A percentile compares a stretch with the other conserved stretches of the same genome.
Conservation (phyloP, 139 green algal genomes). For the Chlamydomonas eustigma region DNA sequence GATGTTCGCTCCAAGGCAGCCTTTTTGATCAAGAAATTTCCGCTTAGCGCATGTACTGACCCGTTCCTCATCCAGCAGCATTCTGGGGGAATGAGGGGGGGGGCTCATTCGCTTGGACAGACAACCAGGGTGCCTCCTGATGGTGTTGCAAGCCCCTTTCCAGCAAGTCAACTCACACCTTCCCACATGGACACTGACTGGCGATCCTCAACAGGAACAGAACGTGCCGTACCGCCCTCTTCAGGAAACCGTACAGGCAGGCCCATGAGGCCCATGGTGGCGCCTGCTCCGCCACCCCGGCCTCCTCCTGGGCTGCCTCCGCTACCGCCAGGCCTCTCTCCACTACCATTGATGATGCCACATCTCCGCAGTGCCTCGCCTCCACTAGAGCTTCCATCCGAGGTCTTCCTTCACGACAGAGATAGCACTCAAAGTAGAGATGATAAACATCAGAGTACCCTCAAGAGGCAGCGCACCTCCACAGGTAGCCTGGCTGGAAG, state of each 20-base stretch:
- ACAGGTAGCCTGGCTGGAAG: too few species aligned
- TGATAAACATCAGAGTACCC: background rate
- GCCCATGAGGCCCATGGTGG: background rate
- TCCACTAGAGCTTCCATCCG: too few species aligned
- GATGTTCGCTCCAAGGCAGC: constrained; percentile 59
- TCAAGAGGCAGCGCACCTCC: background rate
- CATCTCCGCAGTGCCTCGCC: background rate
- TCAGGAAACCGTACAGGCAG: background rate
- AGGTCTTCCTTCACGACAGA: too few species aligned
- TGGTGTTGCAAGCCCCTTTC: too few species aligned
- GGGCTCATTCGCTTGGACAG: background rate
- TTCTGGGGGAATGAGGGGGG: background rate
- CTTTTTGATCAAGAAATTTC: constrained; percentile 59
- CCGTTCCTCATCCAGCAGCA: constrained; percentile 13
- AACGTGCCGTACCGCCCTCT: too few species aligned
- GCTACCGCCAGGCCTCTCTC: constrained; percentile 5
- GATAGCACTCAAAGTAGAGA: too few species aligned
- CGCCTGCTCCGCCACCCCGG: background rate
- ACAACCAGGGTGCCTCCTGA: too few species aligned
- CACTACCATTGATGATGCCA: background rate
- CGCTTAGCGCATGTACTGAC: constrained; percentile 38
- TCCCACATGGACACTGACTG: too few species aligned
- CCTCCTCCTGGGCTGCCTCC: background rate
- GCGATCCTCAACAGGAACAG: too few species aligned
- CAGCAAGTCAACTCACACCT: too few species aligned